phyloP scores from a whole-genome alignment of 2,329 filamentous ascomycete genomes.

The Ceratocystiopsis brevicomis region DNA sequence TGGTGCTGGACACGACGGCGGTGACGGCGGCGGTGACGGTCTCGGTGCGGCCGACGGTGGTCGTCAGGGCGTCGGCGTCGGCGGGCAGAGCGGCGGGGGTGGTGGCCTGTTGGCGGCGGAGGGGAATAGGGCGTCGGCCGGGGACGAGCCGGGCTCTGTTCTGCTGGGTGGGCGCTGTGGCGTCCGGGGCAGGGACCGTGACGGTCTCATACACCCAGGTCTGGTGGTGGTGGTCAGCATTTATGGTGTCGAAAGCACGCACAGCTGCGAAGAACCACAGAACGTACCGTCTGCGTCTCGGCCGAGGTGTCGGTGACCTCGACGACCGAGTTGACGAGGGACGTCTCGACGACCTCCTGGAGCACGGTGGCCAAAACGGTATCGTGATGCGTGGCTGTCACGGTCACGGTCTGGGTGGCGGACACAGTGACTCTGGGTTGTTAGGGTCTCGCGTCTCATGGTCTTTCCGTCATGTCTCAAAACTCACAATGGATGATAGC shows the following conservation, averaged over 20 bases:
- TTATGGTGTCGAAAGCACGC: too few species aligned
- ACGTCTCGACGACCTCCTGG: conserved; percentile 8
- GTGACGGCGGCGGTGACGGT: conserved; percentile 3
- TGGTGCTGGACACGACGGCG: neutral
- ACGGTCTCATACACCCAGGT: conserved; percentile 8
- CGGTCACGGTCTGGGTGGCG: conserved; percentile 1
- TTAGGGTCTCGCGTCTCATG: neutral
- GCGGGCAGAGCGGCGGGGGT: conserved; percentile 2
- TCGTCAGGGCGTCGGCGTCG: neutral
- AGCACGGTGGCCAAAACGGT: conserved; percentile 7
- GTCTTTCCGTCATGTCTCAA: neutral
- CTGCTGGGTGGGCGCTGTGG: neutral
- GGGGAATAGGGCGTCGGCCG: neutral
- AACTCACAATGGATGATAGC: conserved; percentile 9
- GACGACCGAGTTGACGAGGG: conserved; percentile 4
- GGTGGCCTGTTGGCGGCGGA: neutral
- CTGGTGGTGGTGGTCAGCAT: neutral
- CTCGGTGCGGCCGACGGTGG: conserved; percentile 5
- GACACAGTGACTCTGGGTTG: conserved; percentile 8
- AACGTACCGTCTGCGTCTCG: conserved; percentile 9
- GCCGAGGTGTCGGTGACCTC: conserved; percentile 7
- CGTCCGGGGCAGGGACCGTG: conserved; percentile 2
- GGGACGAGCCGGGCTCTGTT: neutral
- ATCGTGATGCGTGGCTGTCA: conserved; percentile 4
- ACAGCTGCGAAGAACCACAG: neutral